These are phyloP conservation scores for Otatea glauca DNA, from an alignment of 176 grass and related monocot species.

Conservation along the genomic window DNA sequence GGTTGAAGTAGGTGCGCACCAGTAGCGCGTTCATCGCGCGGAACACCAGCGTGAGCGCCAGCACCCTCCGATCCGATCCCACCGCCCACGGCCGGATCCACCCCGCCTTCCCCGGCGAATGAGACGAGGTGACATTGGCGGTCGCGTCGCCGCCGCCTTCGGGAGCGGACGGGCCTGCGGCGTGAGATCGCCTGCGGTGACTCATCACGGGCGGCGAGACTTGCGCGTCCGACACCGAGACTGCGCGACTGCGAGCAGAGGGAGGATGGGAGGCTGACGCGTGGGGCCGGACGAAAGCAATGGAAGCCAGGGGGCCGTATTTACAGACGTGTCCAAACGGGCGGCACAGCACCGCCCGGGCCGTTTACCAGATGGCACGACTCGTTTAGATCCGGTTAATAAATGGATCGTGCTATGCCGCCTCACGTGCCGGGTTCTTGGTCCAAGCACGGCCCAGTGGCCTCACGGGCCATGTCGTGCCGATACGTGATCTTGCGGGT, in stretches of 20 bases:
- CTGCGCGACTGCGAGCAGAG: neutral
- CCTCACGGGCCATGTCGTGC: too few species aligned
- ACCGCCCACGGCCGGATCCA: neutral
- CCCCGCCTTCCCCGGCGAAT: neutral
- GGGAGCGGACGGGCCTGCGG: neutral
- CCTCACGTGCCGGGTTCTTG: too few species aligned
- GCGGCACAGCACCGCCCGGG: too few species aligned
- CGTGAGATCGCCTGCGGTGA: conserved; percentile 50
- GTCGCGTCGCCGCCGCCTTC: neutral
- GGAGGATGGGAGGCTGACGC: neutral
- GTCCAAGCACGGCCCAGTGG: too few species aligned
- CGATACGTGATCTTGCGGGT: too few species aligned
- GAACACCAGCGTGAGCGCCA: conserved; percentile 62
- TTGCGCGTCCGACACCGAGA: too few species aligned
- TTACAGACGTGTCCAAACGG: too few species aligned
- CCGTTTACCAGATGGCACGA: too few species aligned
- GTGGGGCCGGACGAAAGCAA: neutral
- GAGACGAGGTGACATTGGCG: neutral
- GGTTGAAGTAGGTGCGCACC: conserved; percentile 93
- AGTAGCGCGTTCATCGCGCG: conserved; percentile 73
- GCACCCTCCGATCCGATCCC: conserved; percentile 56
- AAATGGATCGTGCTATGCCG: too few species aligned
- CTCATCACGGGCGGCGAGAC: conserved; percentile 42
- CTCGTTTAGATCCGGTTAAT: too few species aligned
- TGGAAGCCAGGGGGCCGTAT: neutral